Evolutionary conservation across 345 rosid species (phyloP).

Genomic region (Sonneratia alba): DNA sequence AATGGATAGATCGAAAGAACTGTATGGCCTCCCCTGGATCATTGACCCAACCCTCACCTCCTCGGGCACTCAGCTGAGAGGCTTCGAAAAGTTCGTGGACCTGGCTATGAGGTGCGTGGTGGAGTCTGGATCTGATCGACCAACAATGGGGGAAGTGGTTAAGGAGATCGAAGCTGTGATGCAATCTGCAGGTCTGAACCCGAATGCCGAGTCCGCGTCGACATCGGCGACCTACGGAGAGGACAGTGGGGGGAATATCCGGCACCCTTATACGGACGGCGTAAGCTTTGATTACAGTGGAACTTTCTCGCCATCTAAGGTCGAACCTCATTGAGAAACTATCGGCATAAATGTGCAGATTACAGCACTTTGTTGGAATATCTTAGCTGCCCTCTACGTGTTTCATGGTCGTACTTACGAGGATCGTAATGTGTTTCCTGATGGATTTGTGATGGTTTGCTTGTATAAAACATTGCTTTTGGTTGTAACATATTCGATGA

Average conservation of each 20-base stretch:
- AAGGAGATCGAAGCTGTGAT: slow-evolving; percentile 65
- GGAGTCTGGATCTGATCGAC: slow-evolving; percentile 49
- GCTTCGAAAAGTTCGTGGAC: slow-evolving; percentile 51
- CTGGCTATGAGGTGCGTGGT: slow-evolving; percentile 56
- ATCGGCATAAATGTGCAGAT: background rate
- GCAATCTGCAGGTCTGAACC: slow-evolving; percentile 52
- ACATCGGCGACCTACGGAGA: slow-evolving; percentile 43
- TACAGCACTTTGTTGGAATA: background rate
- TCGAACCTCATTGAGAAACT: slow-evolving; percentile 33
- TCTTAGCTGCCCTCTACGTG: background rate
- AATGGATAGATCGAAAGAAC: slow-evolving; percentile 43
- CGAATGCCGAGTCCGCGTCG: slow-evolving; percentile 43
- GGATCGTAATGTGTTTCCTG: background rate
- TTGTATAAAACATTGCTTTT: background rate
- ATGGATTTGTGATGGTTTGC: background rate
- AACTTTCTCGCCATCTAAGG: slow-evolving; percentile 23
- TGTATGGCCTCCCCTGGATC: slow-evolving; percentile 54
- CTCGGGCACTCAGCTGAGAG: slow-evolving; percentile 33
- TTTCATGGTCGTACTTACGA: background rate
- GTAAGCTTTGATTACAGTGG: slow-evolving; percentile 32
- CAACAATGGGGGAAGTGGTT: slow-evolving; percentile 66
- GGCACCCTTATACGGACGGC: slow-evolving; percentile 34
- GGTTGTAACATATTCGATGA: background rate
- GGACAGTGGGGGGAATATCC: slow-evolving; percentile 16
- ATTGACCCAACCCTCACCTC: slow-evolving; percentile 50